phyloP scores from a whole-genome alignment of 805 yeast genomes.

The Metschnikowia bowlesiae region DNA sequence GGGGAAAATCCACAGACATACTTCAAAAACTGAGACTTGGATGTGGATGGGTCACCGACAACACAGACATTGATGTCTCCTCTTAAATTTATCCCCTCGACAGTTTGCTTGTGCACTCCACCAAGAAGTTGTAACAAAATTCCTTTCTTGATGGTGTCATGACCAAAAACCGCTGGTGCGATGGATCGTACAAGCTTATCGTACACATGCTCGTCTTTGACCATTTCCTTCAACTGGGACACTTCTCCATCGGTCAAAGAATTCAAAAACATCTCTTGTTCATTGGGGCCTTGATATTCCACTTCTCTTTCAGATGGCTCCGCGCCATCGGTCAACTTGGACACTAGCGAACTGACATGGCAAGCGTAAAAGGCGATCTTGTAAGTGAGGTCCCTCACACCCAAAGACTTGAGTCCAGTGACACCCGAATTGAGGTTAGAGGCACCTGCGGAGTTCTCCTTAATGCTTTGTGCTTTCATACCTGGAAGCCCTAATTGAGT shows the following conservation, averaged over 20 bases:
- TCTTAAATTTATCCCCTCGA: slow-evolving; percentile 90
- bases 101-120: slow-evolving; percentile 91
- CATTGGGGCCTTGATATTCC: slow-evolving; percentile 50
- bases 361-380: slow-evolving; percentile 88
- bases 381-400: slow-evolving; percentile 91
- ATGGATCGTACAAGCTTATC: slow-evolving; percentile 79
- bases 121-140: slow-evolving; percentile 82
- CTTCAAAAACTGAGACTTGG: slow-evolving; percentile 92
- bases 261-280: slow-evolving; percentile 76
- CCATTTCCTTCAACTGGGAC: slow-evolving; percentile 82
- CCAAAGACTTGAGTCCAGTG: slow-evolving; percentile 83
- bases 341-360: slow-evolving; percentile 68
- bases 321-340: slow-evolving; percentile 21
- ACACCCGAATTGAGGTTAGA: slow-evolving; percentile 82
- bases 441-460: slow-evolving; percentile 57
- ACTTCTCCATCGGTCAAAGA: slow-evolving; percentile 79
- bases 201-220: slow-evolving; percentile 80
- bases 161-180: slow-evolving; percentile 96
- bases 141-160: slow-evolving; percentile 91
- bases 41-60: slow-evolving; percentile 97
- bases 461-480: slow-evolving; percentile 75
- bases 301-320: slow-evolving; percentile 22
- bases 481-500: slow-evolving; percentile 94
- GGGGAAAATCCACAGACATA: slow-evolving; percentile 91
- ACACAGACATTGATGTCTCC: slow-evolving; percentile 96